These are phyloP conservation scores for Adenanthera pavonina DNA, from an alignment of 306 rosid species.

Conservation along the genomic window DNA sequence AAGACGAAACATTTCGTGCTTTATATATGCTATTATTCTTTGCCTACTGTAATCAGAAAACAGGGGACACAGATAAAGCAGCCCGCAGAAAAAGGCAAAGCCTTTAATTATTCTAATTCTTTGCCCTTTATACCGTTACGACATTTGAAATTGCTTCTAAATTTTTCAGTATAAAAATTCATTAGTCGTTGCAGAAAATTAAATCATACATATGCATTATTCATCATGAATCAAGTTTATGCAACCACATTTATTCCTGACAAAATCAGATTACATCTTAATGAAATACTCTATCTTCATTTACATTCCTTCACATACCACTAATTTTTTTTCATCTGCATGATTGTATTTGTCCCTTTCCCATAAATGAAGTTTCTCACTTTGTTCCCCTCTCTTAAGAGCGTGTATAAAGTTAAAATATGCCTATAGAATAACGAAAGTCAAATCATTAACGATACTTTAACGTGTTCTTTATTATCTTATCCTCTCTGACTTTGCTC, in stretches of 20 bases:
- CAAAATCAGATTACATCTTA: not conserved
- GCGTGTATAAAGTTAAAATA: not conserved
- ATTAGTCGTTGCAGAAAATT: not conserved
- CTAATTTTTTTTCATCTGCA: too few relatives aligned
- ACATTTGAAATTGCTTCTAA: not conserved
- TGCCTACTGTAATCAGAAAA: constrained; percentile 1
- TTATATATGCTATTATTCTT: constrained; percentile 3
- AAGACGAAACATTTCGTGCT: not conserved
- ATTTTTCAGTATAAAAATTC: not conserved
- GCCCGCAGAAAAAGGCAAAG: not conserved
- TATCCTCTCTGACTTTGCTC: not conserved
- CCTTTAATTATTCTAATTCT: not conserved
- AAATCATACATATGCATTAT: not conserved
- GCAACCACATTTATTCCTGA: not conserved
- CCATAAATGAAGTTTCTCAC: too few relatives aligned
- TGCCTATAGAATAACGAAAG: not conserved
- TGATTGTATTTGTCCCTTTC: too few relatives aligned
- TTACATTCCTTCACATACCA: not conserved
- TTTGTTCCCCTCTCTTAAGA: not conserved
- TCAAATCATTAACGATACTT: not conserved
- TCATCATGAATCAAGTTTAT: not conserved
- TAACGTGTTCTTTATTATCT: not conserved
- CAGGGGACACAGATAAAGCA: constrained; percentile 16
- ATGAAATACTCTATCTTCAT: not conserved
- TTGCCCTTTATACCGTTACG: not conserved